Conservation (phyloP, 2,329 filamentous ascomycete species). For the Magnaporthiopsis incrustans region DNA sequence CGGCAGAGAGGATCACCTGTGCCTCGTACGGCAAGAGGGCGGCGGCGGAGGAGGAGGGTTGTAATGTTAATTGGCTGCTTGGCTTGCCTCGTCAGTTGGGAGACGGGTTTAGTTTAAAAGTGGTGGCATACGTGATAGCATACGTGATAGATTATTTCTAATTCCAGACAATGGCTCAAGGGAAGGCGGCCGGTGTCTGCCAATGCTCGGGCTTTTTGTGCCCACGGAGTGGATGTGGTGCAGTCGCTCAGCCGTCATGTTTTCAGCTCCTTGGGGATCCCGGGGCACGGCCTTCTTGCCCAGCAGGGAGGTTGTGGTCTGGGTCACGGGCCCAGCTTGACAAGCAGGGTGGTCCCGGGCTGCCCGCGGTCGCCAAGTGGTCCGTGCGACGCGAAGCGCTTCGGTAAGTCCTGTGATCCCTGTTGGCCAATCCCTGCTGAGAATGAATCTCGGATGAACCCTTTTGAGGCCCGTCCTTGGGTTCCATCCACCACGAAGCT, state of each 20-base stretch:
- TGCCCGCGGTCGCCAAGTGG: background rate
- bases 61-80: background rate
- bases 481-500: too few relatives aligned
- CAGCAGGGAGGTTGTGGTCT: background rate
- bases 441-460: too few relatives aligned
- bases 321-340: background rate
- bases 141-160: background rate
- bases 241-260: background rate
- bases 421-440: too few relatives aligned
- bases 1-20: background rate
- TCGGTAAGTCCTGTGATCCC: background rate
- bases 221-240: background rate
- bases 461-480: too few relatives aligned
- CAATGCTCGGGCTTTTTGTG: background rate
- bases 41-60: background rate
- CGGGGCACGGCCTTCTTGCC: too few relatives aligned
- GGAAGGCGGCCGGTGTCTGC: background rate
- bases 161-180: background rate
- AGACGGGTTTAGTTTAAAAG: background rate
- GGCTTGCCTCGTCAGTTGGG: background rate
- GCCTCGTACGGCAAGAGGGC: background rate
- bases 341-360: background rate
- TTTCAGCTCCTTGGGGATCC: too few relatives aligned
- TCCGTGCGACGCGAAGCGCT: background rate
- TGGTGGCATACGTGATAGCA: background rate